Evolutionary conservation across 1,284 basidiomycete genomes (phyloP).

Genomic region (Ustilago lituana): DNA sequence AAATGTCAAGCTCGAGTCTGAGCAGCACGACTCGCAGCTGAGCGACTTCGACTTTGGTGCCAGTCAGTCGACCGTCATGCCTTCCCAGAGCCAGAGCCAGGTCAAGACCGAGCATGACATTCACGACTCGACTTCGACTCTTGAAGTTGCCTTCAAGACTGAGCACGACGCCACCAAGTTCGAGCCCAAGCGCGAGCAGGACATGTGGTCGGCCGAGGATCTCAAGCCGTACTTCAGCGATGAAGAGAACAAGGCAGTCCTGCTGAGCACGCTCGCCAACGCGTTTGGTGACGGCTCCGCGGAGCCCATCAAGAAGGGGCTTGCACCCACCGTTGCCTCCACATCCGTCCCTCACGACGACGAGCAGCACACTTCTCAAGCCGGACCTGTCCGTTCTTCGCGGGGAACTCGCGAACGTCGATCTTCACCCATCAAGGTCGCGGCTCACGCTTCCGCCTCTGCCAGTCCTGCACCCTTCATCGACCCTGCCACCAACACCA

Average conservation of each 20-base stretch:
- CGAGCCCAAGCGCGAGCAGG: slow-evolving; percentile 22
- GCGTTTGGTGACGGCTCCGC: slow-evolving; percentile 17
- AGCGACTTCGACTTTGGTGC: slow-evolving; percentile 16
- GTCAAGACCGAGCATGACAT: slow-evolving; percentile 37
- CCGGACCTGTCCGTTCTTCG: slow-evolving; percentile 30
- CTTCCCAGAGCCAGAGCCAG: slow-evolving; percentile 20
- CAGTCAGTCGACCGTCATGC: slow-evolving; percentile 41
- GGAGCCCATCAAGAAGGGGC: slow-evolving; percentile 13
- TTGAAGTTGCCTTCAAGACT: slow-evolving; percentile 36
- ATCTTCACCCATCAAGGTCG: slow-evolving; percentile 29
- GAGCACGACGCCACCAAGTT: slow-evolving; percentile 11
- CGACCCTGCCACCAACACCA: slow-evolving; percentile 35
- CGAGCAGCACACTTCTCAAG: slow-evolving; percentile 23
- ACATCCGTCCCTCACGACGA: slow-evolving; percentile 1
- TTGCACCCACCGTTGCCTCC: neutral
- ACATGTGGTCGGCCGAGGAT: slow-evolving; percentile 16
- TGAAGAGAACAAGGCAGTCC: slow-evolving; percentile 18
- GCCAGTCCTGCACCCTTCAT: slow-evolving; percentile 30
- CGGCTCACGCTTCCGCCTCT: neutral
- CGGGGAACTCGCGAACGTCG: slow-evolving; percentile 24
- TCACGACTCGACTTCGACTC: slow-evolving; percentile 13
- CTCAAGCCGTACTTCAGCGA: slow-evolving; percentile 39
- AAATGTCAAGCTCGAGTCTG: slow-evolving; percentile 41
- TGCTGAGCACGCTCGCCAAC: slow-evolving; percentile 33
- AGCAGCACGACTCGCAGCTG: slow-evolving; percentile 27